Evolutionary conservation across 176 grass and related monocot species (phyloP), one percentile per base, ranked within the genome.

Genomic region (Thalia dealbata): DNA sequence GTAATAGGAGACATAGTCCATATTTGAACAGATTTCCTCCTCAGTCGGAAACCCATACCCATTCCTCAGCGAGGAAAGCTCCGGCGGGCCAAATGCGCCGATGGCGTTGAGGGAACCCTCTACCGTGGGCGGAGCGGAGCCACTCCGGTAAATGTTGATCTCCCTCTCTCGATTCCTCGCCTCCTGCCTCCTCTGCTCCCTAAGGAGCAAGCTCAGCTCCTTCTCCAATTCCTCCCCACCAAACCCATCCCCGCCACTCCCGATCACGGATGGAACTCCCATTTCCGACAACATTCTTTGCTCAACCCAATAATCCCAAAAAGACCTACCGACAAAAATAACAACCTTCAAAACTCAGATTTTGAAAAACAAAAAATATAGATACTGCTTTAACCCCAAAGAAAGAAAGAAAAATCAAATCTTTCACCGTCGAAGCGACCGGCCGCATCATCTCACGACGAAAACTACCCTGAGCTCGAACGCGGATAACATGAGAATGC

Each of bases 91-190:
- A 29, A 75, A 70, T n/a, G 26, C 61, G 10, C 46, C 84, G 41
- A 85, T 84, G 50, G 92, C 88, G 43, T 85, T 85, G 14, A 91
- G 73, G 8, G 92, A 91, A 27, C 92, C 92, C 76, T 96, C 92
- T 46, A 96, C 90, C 14, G 92, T 96, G 58, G 92, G 88, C 6
- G 92, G 92, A 25, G 92, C 92, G 11, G 92, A 96, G 48, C 88
- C 88, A n/a, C 89, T 96, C 61, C 88, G 77, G 79, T 85, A 89
- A 59, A 96, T 83, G 71, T 74, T 89, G 29, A 88, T 83, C 50
- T 89, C 86, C 68, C 16, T 75, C 61, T 84, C 86, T 7, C 86
- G 74, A 44, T 82, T 82, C 50, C 71, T 86, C 68, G 71, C 86
- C 45, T 88, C 84, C 50, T 75, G 84, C 80, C 79, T 68, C 13